Base-by-base conservation (phyloP, 768 basidiomycete genomes). In the Auricularia sp. region DNA sequence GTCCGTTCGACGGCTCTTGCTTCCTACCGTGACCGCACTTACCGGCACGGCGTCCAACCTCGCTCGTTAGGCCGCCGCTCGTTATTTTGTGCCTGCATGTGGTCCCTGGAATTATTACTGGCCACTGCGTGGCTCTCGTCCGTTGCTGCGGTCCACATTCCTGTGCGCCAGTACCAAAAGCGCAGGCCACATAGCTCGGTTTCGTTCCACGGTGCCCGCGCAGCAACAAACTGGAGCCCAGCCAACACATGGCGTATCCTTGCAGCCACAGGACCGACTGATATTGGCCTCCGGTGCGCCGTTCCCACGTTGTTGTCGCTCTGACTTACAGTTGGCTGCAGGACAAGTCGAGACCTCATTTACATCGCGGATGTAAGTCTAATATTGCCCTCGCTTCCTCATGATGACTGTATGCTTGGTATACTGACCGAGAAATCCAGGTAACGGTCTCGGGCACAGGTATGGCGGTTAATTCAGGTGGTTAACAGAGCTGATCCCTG, bases 271-370 rank as follows among this genome's bases (percentile, higher is more conserved):
- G 56, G 56, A 10, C 11, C 24, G 8, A 59, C 56, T 6, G 73
- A 73, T 58, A 76, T 85, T 58, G 76, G 79, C 70, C 72, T 84
- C 42, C 77, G 74, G 84, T 86, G 65, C 16, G 79, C 74, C 63
- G 42, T 10, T 47, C 47, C 14, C 11, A 3, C 34, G 10, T 39
- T 34, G 13, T 16, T 11, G 39, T 14, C 3, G n/a, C 16, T 8
- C 21, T 7, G 13, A 16, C 47, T 71, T 71, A 74, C 65, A 62
- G 62, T 62, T 62, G 64, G 6, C 56, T 65, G 33, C 65, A 92
- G 90, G 70, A 84, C 88, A 67, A 82, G 85, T 34, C 82, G 86
- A 67, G 92, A 93, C 75, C 72, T 93, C 74, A 80, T 93, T 65
- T 94, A 94, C 69, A 81, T 91, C 65, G 82, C 85, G 64, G 86